phyloP scores from a whole-genome alignment of 495 filamentous ascomycete genomes.

The Penicillium steckii region DNA sequence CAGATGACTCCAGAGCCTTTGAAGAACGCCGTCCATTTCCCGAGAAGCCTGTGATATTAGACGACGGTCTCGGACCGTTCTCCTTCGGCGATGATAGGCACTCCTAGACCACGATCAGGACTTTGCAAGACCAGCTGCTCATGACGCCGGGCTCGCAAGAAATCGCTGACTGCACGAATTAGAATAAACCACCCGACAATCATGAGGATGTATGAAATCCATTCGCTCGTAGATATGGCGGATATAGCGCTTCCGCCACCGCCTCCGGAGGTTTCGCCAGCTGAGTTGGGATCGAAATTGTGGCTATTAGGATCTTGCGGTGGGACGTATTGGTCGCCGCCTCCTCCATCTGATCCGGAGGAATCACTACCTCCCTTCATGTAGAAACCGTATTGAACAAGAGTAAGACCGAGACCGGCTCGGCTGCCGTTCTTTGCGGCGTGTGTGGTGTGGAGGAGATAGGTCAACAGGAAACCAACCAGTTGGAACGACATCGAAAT shows the following conservation, averaged over 20 bases:
- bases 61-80: slow-evolving; percentile 83
- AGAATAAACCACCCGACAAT: slow-evolving; percentile 98
- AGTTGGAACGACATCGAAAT: slow-evolving; percentile 98
- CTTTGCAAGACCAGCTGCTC: slow-evolving; percentile 92
- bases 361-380: slow-evolving; percentile 68
- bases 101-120: slow-evolving; percentile 82
- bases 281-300: slow-evolving; percentile 74
- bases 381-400: slow-evolving; percentile 95
- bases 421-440: slow-evolving; percentile 96
- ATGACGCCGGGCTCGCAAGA: slow-evolving; percentile 79
- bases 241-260: slow-evolving; percentile 35
- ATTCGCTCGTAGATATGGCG: slow-evolving; percentile 71
- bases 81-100: slow-evolving; percentile 85
- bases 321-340: slow-evolving; percentile 49
- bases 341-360: slow-evolving; percentile 48
- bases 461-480: slow-evolving; percentile 95
- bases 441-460: slow-evolving; percentile 95
- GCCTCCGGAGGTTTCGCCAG: slow-evolving; percentile 45
- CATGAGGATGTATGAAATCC: slow-evolving; percentile 92
- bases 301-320: slow-evolving; percentile 89
- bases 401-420: slow-evolving; percentile 88
- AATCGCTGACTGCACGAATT: slow-evolving; percentile 86
- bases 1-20: slow-evolving; percentile 12
- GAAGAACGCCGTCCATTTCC: slow-evolving; percentile 10
- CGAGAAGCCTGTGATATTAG: slow-evolving; percentile 37